Evolutionary conservation across 192 early-diverging fungal species (phyloP).

Genomic region (Rhizoclosmatium globosum): DNA sequence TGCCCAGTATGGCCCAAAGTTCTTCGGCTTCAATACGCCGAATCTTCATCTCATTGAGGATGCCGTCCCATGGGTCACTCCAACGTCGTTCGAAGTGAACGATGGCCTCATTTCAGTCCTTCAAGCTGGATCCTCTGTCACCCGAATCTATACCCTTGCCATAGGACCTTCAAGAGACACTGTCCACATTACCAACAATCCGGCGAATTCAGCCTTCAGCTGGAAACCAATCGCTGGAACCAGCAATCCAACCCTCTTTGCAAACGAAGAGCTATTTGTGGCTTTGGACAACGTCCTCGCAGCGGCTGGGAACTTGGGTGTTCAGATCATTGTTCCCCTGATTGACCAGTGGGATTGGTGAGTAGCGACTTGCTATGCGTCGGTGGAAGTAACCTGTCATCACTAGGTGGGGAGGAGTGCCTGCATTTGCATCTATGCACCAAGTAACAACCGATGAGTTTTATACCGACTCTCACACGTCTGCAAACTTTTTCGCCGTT

Average conservation of each 20-base stretch:
- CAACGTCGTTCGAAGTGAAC: slow-evolving; percentile 15
- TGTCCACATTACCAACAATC: too few relatives aligned
- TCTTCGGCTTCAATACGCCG: slow-evolving; percentile 51
- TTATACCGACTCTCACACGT: slow-evolving; percentile 36
- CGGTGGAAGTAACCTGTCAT: too few relatives aligned
- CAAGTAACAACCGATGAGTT: slow-evolving; percentile 32
- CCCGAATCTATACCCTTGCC: slow-evolving; percentile 15
- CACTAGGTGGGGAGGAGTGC: slow-evolving; percentile 34
- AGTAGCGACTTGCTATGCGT: too few relatives aligned
- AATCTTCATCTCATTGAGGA: slow-evolving; percentile 51
- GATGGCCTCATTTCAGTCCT: slow-evolving; percentile 26
- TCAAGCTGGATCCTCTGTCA: slow-evolving; percentile 18
- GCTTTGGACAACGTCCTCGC: slow-evolving; percentile 50
- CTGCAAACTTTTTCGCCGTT: slow-evolving; percentile 42
- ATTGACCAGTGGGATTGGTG: slow-evolving; percentile 27
- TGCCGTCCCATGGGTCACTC: neutral
- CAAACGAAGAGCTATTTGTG: slow-evolving; percentile 46
- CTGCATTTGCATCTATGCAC: slow-evolving; percentile 11
- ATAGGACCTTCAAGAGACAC: neutral
- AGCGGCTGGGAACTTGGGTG: slow-evolving; percentile 31
- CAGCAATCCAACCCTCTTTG: slow-evolving; percentile 4
- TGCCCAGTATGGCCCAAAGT: slow-evolving; percentile 21
- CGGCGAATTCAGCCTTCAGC: too few relatives aligned
- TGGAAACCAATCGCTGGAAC: slow-evolving; percentile 28
- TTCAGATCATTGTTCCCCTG: slow-evolving; percentile 56